Conservation (phyloP, 1,284 basidiomycete species). For the Moniliella sp. region DNA sequence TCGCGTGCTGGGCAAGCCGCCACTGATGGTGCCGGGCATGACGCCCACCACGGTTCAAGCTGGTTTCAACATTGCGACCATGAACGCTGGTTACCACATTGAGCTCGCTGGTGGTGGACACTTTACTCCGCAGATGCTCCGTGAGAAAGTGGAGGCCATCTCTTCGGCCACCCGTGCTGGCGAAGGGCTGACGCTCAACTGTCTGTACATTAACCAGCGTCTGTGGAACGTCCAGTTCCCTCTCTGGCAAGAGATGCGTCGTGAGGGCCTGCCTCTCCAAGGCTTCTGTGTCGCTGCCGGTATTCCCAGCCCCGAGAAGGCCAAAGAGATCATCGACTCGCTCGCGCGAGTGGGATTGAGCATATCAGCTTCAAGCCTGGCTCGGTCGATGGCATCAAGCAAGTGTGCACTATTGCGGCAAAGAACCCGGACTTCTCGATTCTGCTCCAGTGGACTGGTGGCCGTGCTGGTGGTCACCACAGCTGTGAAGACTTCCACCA, state of each 20-base stretch:
- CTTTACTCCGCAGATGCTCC: constrained; percentile 69
- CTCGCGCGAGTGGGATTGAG: constrained; percentile 62
- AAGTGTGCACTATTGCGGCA: constrained; percentile 83
- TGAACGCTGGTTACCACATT: constrained; percentile 81
- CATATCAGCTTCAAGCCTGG: constrained; percentile 94
- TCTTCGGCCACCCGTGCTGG: constrained; percentile 14
- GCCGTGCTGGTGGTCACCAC: constrained; percentile 94
- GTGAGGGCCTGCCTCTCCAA: constrained; percentile 80
- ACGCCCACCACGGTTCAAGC: constrained; percentile 25
- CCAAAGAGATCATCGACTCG: constrained; percentile 66
- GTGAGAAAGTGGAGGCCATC: constrained; percentile 48
- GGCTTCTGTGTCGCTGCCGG: constrained; percentile 95
- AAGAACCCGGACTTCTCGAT: constrained; percentile 91
- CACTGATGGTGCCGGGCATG: constrained; percentile 98
- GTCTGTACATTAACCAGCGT: constrained; percentile 91
- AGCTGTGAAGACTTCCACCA: constrained; percentile 97
- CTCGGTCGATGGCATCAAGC: constrained; percentile 83
- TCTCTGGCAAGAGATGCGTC: constrained; percentile 87
- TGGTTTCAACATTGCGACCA: constrained; percentile 43
- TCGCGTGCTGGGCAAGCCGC: constrained; percentile 75
- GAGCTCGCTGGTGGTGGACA: constrained; percentile 94
- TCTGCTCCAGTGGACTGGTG: constrained; percentile 95
- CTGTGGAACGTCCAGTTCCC: constrained; percentile 88
- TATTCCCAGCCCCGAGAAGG: constrained; percentile 76
- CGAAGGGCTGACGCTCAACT: constrained; percentile 61